Base-by-base conservation (phyloP, 148 eudicot species). In the Chenopodium suecicum region DNA sequence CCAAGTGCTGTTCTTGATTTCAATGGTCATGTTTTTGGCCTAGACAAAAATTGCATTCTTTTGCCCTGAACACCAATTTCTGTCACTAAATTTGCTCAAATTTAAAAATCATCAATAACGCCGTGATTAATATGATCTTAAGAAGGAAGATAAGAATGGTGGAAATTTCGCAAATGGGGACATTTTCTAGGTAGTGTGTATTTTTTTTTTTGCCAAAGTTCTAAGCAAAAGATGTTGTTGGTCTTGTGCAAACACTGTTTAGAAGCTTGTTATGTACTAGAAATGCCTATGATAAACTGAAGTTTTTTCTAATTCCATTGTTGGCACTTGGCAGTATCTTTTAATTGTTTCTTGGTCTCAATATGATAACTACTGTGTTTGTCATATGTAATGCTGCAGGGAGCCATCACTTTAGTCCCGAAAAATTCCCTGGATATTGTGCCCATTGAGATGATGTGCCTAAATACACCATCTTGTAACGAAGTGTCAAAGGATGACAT, bases 331-430 rank as follows among this genome's bases (percentile, higher is more conserved):
- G 69, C 70, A 54, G 71, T 71, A 74, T 56, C 63, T 32, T 67
- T 63, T 27, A 25, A 48, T 32, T 44, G 52, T 75, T 52, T 12
- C 44, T 67, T 31, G 14, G 63, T 64, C 44, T 27, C 9, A 20
- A 29, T n/a, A 65, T 41, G 56, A 23, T 63, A 58, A 47, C 78
- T 20, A 77, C 27, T 11, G n/a, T 76, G 67, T 60, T 25, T 78
- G 73, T 74, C 64, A 27, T 83, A 60, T 73, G 29, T 71, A 83
- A 47, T 84, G 17, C 64, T 79, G 54, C 94, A 95, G 98, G 98
- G 98, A 70, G 82, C 83, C 32, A 81, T 95, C 80, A 84, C 91
- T 80, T 89, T 92, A 81, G 86, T 83, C 76, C 96, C 98, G n/a
- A 80, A 85, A 64, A 78, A 66, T 84, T 67, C 90, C 66, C 80